Evolutionary conservation across 805 yeast species (phyloP).

Genomic region (Groenewaldozyma salmanticensis): DNA sequence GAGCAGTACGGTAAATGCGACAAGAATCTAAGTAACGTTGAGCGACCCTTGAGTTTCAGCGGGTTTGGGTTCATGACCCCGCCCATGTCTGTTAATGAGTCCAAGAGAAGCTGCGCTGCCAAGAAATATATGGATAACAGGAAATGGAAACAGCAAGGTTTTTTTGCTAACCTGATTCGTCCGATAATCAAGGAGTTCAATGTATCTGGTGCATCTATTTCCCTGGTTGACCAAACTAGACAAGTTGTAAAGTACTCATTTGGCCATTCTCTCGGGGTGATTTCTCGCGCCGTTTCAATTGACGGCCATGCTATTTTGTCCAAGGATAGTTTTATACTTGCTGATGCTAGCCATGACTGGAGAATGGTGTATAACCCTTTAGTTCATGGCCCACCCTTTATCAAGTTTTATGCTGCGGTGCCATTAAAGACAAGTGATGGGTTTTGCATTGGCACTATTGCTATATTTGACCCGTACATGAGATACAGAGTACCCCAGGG

Average conservation of each 20-base stretch:
- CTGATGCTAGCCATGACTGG: constrained; percentile 64
- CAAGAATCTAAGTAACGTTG: constrained; percentile 27
- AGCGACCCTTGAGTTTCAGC: constrained; percentile 45
- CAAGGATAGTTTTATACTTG: constrained; percentile 40
- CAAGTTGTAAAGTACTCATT: constrained; percentile 42
- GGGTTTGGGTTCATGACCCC: constrained; percentile 43
- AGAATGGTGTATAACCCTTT: constrained; percentile 53
- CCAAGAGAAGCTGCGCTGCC: constrained; percentile 8
- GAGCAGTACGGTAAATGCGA: constrained; percentile 11
- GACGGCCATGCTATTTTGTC: constrained; percentile 66
- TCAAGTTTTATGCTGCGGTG: constrained; percentile 57
- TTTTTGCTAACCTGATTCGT: constrained; percentile 29
- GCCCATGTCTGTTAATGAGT: constrained; percentile 49
- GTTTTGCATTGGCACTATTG: constrained; percentile 44
- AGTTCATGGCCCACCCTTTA: constrained; percentile 50
- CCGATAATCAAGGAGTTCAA: constrained; percentile 33
- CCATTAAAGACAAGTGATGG: constrained; percentile 37
- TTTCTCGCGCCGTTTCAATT: constrained; percentile 47
- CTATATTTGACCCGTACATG: constrained; percentile 42
- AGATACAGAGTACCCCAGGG: constrained; percentile 11
- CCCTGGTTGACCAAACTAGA: constrained; percentile 41
- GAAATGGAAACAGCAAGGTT: constrained; percentile 29
- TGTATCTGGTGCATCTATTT: constrained; percentile 46
- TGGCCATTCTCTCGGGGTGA: constrained; percentile 39
- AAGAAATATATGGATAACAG: constrained; percentile 10